These are phyloP conservation scores for Thermothielavioides terrestris DNA, from an alignment of 495 filamentous ascomycete genomes.

Conservation along the genomic window DNA sequence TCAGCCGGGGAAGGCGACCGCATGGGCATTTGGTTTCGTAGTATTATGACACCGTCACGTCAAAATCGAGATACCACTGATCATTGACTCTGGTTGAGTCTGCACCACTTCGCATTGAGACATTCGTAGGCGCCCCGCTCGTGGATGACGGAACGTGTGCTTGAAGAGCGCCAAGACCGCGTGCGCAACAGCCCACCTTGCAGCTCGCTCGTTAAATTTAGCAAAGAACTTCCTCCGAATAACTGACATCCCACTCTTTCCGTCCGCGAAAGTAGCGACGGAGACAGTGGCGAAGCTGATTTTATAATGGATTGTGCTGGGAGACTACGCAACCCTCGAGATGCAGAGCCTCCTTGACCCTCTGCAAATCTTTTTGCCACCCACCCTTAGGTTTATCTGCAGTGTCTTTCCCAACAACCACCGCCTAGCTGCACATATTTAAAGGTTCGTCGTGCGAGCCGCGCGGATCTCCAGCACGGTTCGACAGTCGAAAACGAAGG, in stretches of 20 bases:
- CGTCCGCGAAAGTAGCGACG: neutral
- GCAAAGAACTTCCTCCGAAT: neutral
- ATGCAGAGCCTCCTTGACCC: constrained; percentile 8
- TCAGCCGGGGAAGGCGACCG: constrained; percentile 4
- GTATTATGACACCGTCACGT: constrained; percentile 3
- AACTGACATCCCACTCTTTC: neutral
- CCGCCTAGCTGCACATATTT: too few relatives aligned
- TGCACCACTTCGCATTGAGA: neutral
- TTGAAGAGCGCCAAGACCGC: too few relatives aligned
- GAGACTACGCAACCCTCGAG: constrained; percentile 2
- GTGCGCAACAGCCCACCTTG: too few relatives aligned
- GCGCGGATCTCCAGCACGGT: neutral
- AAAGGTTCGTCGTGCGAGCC: too few relatives aligned
- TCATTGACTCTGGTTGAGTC: constrained; percentile 4
- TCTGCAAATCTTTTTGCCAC: neutral
- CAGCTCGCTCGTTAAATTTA: too few relatives aligned
- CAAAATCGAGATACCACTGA: constrained; percentile 4
- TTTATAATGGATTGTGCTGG: neutral
- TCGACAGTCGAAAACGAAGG: neutral
- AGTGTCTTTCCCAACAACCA: neutral
- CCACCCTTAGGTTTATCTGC: neutral
- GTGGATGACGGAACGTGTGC: too few relatives aligned
- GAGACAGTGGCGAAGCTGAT: neutral
- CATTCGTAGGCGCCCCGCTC: too few relatives aligned
- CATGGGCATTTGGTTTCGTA: neutral